Evolutionary conservation across 805 yeast species (phyloP), one percentile per base, ranked within the genome.

Genomic region (Starmerella floris): DNA sequence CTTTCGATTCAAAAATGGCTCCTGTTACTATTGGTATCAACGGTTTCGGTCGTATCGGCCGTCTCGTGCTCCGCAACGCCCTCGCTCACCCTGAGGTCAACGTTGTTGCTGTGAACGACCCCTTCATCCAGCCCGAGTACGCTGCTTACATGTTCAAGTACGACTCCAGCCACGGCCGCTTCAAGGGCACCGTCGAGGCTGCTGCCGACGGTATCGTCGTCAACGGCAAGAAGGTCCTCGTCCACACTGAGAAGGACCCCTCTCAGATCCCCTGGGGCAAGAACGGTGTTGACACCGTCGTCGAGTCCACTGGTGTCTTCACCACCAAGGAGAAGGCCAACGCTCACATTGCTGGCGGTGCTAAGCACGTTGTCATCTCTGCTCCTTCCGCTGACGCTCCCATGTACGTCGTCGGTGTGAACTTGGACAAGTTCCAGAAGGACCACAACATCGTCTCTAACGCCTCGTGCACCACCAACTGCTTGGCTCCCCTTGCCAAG

Each of bases 91-190:
- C 69, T 45, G 85, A 79, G 67, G 78, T 84, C 60, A 73, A 80
- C 58, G 79, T 84, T 52, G 83, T 82, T 52, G 93, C 93, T 54
- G 70, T 84, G 74, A 84, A 84, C 66, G 91, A 84, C 66, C 95
- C 95, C 51, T 83, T 82, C 73, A 84, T 83, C 59, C 76, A 76
- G 50, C 73, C 91, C 48, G 94, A 83, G 56, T 83, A 83, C 68
- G 94, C 94, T 60, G 82, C 94, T 52, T 83, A 83, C 76, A 77
- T 83, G 84, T 83, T 83, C 82, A 84, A 83, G 73, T 83, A 83
- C 69, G 95, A 83, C 68, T 82, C 94, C 49, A 83, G 94, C 54
- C 95, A 83, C 72, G 93, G 94, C 60, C 71, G 69, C 62, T 84
- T 65, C 79, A 65, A 69, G 61, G 95, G 95, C 60, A 75, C 69